phyloP scores from a whole-genome alignment of 257 asterid species.

The Echites panduratus region DNA sequence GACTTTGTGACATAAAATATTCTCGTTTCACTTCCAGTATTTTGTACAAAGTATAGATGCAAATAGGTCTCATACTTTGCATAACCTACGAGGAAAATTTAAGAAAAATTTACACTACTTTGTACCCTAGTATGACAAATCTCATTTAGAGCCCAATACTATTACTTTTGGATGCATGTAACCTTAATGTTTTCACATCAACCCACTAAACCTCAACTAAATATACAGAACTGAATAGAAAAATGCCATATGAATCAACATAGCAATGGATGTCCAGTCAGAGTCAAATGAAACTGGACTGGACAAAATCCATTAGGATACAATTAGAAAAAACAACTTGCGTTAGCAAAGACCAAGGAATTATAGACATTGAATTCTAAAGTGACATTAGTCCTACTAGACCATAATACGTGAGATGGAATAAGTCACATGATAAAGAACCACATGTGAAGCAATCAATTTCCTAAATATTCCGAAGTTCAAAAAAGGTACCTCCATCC shows the following conservation, averaged over 20 bases:
- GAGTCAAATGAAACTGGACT: background rate
- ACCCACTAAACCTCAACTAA: background rate
- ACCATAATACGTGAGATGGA: background rate
- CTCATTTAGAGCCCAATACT: background rate
- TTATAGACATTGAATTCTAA: background rate
- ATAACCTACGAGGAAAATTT: background rate
- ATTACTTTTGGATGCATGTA: background rate
- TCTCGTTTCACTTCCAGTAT: background rate
- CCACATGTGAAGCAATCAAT: background rate
- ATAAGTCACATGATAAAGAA: constrained; percentile 4
- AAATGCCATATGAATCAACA: background rate
- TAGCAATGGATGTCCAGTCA: background rate
- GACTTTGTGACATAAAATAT: background rate
- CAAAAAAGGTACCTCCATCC: constrained; percentile 68
- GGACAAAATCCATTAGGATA: background rate
- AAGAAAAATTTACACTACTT: background rate
- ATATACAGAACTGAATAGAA: background rate
- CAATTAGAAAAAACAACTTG: background rate
- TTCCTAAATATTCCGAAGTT: background rate
- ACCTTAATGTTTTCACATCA: background rate
- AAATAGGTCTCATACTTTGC: background rate
- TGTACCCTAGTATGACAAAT: background rate
- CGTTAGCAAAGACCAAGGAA: background rate
- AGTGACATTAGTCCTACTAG: background rate
- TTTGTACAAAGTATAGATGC: background rate